phyloP scores from a whole-genome alignment of 768 basidiomycete genomes.

The Agaricus subrufescens region DNA sequence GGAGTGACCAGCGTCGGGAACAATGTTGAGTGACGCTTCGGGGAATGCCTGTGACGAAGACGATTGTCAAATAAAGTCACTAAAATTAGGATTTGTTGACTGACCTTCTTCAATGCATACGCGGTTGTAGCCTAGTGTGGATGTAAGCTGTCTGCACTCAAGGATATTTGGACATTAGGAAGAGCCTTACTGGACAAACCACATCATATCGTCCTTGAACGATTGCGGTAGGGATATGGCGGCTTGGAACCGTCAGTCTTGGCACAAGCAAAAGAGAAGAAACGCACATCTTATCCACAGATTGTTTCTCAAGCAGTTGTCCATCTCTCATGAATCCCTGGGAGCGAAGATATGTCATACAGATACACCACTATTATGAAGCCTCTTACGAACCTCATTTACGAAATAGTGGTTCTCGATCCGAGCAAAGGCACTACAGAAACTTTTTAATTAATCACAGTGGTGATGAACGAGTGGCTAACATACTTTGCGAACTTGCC shows the following conservation, averaged over 20 bases:
- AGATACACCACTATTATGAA: not conserved
- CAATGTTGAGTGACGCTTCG: conserved; percentile 68
- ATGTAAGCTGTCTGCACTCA: not conserved
- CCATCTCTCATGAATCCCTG: conserved; percentile 88
- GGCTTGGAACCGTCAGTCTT: conserved; percentile 37
- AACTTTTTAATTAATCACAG: not conserved
- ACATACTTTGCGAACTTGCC: conserved; percentile 74
- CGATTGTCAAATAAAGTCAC: not conserved
- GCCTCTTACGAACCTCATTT: conserved; percentile 49
- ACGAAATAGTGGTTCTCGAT: conserved; percentile 93
- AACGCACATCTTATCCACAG: conserved; percentile 82
- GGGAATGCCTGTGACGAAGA: conserved; percentile 55
- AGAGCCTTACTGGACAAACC: conserved; percentile 67
- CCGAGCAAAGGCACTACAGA: conserved; percentile 69
- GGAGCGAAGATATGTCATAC: not conserved
- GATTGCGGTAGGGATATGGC: conserved; percentile 79
- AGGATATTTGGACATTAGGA: not conserved
- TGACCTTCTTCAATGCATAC: conserved; percentile 68
- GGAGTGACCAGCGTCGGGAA: conserved; percentile 87
- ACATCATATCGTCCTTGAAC: conserved; percentile 89
- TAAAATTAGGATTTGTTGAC: not conserved
- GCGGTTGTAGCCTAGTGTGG: conserved; percentile 66
- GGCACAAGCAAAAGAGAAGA: not conserved
- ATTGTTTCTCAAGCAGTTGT: conserved; percentile 77
- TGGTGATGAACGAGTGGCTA: not conserved